Conservation (phyloP, 2,329 filamentous ascomycete genomes). For the Talaromyces sp. region DNA sequence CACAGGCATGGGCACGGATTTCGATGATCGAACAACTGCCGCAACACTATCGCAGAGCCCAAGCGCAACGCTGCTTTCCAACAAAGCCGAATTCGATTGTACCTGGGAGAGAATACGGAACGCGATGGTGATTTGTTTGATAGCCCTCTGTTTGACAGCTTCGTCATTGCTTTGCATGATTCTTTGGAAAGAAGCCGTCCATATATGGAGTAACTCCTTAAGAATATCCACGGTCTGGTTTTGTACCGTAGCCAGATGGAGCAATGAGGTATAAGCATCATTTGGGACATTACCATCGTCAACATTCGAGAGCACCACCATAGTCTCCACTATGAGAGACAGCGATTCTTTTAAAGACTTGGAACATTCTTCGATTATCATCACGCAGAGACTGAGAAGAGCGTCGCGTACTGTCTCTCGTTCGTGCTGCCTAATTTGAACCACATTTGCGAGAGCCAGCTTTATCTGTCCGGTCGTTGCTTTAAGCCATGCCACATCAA, state of each 20-base stretch:
- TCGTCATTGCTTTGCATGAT: conserved; percentile 83
- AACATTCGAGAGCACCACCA: conserved; percentile 63
- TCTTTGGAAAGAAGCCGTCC: conserved; percentile 75
- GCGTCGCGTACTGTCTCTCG: conserved; percentile 64
- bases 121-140: conserved; percentile 72
- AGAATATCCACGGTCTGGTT: conserved; percentile 60
- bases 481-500: conserved; percentile 65
- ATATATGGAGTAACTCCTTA: conserved; percentile 70
- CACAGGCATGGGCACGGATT: conserved; percentile 30
- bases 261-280: conserved; percentile 45
- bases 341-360: conserved; percentile 66
- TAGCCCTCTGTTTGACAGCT: conserved; percentile 64
- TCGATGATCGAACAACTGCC: conserved; percentile 41
- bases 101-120: conserved; percentile 63
- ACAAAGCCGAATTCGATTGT: conserved; percentile 60
- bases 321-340: conserved; percentile 72
- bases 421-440: conserved; percentile 70
- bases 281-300: conserved; percentile 43
- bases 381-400: conserved; percentile 67
- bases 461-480: conserved; percentile 79
- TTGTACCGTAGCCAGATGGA: conserved; percentile 61
- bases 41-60: conserved; percentile 72
- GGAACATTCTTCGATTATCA: conserved; percentile 74
- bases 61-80: conserved; percentile 64
- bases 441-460: conserved; percentile 71